These are phyloP conservation scores for Zostera marina DNA, from an alignment of 116 monocot species.

Conservation along the genomic window DNA sequence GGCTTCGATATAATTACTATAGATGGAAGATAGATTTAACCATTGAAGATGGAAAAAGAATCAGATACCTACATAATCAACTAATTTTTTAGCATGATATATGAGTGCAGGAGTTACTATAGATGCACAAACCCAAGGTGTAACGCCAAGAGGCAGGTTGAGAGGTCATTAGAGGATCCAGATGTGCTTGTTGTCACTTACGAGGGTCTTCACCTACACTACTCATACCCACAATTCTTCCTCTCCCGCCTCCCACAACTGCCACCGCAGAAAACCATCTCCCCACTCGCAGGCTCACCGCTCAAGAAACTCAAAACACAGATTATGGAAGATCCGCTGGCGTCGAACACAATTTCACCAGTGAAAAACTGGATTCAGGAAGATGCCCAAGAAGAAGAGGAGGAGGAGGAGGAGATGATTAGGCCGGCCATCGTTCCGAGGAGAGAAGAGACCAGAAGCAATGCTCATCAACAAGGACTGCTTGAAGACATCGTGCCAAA, in stretches of 20 bases:
- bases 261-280: background rate
- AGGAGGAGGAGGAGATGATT: too few species aligned
- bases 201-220: conserved; percentile 86
- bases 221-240: conserved; percentile 60
- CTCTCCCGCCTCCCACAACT: conserved; percentile 3
- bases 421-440: too few species aligned
- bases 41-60: too few species aligned
- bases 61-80: too few species aligned
- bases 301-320: conserved; percentile 27
- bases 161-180: conserved; percentile 53
- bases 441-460: background rate
- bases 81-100: too few species aligned
- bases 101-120: conserved; percentile 67
- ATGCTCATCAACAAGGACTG: conserved; percentile 23
- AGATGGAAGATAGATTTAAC: too few species aligned
- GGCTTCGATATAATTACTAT: too few species aligned
- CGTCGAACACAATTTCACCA: too few species aligned
- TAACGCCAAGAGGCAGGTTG: conserved; percentile 85
- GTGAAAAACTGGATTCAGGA: too few species aligned
- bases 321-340: too few species aligned
- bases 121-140: conserved; percentile 87
- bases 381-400: too few species aligned
- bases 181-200: conserved; percentile 62
- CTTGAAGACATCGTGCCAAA: conserved; percentile 66
- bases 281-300: background rate